Conservation (phyloP, 2,329 filamentous ascomycete species). For the Sarocladiaceae sp. region DNA sequence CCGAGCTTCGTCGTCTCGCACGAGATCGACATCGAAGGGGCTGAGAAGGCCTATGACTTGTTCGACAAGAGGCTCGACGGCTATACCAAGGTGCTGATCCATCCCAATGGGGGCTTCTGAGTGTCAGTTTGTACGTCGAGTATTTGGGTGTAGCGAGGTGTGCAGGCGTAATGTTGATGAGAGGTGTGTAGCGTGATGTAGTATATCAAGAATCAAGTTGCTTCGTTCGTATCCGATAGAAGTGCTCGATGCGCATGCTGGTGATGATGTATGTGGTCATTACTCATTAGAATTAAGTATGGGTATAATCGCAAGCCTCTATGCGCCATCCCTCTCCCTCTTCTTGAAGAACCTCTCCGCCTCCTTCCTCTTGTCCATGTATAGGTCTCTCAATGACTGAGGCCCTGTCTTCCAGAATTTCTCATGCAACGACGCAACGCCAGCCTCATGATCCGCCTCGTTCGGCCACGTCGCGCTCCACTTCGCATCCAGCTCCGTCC, state of each 20-base stretch:
- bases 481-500: constrained; percentile 28
- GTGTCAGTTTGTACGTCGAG: too few species aligned
- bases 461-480: constrained; percentile 35
- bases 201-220: too few species aligned
- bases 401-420: constrained; percentile 26
- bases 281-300: too few species aligned
- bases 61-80: constrained; percentile 61
- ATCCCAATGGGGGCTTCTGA: constrained; percentile 48
- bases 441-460: constrained; percentile 23
- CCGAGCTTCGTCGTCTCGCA: constrained; percentile 62
- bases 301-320: too few species aligned
- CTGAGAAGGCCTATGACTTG: constrained; percentile 54
- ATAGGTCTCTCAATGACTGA: constrained; percentile 9
- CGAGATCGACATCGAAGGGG: constrained; percentile 57
- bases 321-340: too few species aligned
- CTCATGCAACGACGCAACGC: constrained; percentile 29
- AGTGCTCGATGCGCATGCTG: too few species aligned
- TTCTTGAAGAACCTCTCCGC: not conserved
- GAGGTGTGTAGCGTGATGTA: too few species aligned
- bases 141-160: too few species aligned
- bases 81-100: constrained; percentile 62
- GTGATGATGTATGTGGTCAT: too few species aligned
- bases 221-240: too few species aligned
- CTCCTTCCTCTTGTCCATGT: constrained; percentile 5
- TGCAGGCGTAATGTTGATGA: too few species aligned